These are phyloP conservation scores for Umbilicus rupestris DNA, from an alignment of 164 flowering plant species.

Conservation along the genomic window DNA sequence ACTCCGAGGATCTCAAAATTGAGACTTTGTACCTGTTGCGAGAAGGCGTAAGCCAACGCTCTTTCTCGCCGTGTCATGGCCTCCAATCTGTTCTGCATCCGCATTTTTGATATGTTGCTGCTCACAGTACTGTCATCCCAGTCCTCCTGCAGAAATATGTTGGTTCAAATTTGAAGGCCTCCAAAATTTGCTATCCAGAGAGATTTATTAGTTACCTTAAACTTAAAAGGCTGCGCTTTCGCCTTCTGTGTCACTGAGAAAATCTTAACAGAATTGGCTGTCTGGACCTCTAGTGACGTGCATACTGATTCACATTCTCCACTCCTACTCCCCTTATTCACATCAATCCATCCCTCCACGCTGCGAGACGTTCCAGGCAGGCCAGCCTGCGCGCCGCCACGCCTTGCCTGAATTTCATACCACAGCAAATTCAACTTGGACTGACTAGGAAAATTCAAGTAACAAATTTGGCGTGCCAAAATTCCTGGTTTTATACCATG, in stretches of 20 bases:
- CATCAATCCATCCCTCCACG: constrained; percentile 14
- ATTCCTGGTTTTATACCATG: constrained; percentile 44
- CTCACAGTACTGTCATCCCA: constrained; percentile 91
- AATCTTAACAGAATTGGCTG: constrained; percentile 44
- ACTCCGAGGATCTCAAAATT: background rate
- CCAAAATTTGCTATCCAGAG: background rate
- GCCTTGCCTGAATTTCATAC: constrained; percentile 41
- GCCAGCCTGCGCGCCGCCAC: constrained; percentile 5
- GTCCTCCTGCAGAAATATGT: constrained; percentile 44
- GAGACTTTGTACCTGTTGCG: constrained; percentile 57
- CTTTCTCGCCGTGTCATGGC: constrained; percentile 80
- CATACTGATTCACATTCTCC: constrained; percentile 45
- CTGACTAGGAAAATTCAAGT: background rate
- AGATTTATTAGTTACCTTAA: constrained; percentile 35
- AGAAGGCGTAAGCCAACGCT: constrained; percentile 84
- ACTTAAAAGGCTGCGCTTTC: constrained; percentile 28
- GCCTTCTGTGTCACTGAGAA: constrained; percentile 30
- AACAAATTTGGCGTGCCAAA: background rate
- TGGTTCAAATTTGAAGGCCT: background rate
- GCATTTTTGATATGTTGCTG: constrained; percentile 52
- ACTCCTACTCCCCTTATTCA: constrained; percentile 29
- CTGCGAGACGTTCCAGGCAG: constrained; percentile 12
- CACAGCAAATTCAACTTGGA: background rate
- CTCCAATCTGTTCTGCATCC: constrained; percentile 62
- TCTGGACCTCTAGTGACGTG: constrained; percentile 71